These are phyloP conservation scores for Cenchrus purpureus DNA, from an alignment of 176 grass and related monocot species.

Conservation along the genomic window DNA sequence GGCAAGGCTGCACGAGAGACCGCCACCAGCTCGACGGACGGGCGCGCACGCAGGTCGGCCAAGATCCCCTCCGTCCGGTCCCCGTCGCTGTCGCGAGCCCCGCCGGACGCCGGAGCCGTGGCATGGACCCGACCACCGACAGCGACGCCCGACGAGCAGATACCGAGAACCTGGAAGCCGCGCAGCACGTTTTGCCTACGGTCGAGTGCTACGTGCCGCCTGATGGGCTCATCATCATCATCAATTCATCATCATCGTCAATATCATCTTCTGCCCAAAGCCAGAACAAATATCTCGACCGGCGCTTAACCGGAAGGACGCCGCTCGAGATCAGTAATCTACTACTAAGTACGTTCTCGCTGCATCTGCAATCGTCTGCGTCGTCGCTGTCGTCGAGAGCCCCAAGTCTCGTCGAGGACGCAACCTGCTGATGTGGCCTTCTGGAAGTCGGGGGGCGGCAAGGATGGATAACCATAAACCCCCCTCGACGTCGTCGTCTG, in stretches of 20 bases:
- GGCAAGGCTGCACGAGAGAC: background rate
- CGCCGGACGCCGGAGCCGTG: background rate
- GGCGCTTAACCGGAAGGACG: too few species aligned
- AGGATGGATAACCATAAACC: background rate
- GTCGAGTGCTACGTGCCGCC: too few species aligned
- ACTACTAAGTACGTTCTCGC: too few species aligned
- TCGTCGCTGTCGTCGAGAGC: background rate
- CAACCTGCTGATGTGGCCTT: background rate
- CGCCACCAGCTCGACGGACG: background rate
- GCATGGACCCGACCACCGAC: background rate
- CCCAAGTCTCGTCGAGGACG: background rate
- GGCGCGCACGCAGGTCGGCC: background rate
- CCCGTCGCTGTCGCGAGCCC: background rate
- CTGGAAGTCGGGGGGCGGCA: background rate
- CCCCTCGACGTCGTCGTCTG: background rate
- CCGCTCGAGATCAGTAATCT: background rate
- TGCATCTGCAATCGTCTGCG: background rate
- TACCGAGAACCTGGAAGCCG: conserved; percentile 8
- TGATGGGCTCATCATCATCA: too few species aligned
- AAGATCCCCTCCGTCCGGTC: background rate
- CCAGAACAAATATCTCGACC: too few species aligned
- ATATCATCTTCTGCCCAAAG: too few species aligned
- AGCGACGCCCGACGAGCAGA: background rate
- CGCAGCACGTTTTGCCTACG: background rate
- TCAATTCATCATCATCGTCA: too few species aligned